A percentile compares a stretch with the other conserved stretches of the same genome.
phyloP scores from a whole-genome alignment of 2,329 filamentous ascomycete genomes.

The Penicillium psychrosexuale region DNA sequence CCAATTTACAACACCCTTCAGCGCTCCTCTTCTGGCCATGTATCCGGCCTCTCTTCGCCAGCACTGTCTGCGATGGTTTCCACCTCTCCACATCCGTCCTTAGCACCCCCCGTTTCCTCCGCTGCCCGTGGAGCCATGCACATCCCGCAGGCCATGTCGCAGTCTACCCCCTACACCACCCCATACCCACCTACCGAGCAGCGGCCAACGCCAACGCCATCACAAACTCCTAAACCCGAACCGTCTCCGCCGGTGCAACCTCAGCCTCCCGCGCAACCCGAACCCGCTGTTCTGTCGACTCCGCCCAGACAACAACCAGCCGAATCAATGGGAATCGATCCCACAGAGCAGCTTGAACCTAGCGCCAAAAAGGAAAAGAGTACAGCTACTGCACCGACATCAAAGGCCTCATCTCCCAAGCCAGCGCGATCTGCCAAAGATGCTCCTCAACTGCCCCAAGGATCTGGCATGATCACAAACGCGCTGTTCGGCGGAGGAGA shows the following conservation, averaged over 20 bases:
- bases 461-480: constrained; percentile 62
- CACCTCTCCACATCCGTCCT: constrained; percentile 22
- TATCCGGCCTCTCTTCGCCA: constrained; percentile 27
- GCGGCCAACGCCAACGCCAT: constrained; percentile 23
- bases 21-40: constrained; percentile 30
- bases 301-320: constrained; percentile 12
- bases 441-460: constrained; percentile 55
- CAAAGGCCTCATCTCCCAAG: constrained; percentile 56
- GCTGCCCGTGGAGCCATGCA: constrained; percentile 22
- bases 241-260: constrained; percentile 19
- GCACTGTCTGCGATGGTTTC: constrained; percentile 24
- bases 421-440: constrained; percentile 54
- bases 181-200: constrained; percentile 25
- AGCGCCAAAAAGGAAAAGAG: constrained; percentile 45
- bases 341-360: constrained; percentile 25
- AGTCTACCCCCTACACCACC: constrained; percentile 15
- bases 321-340: constrained; percentile 36
- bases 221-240: constrained; percentile 23
- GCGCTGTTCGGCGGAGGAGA: constrained; percentile 56
- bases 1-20: constrained; percentile 27
- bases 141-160: constrained; percentile 15
- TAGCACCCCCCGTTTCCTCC: constrained; percentile 24
- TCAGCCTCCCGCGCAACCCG: constrained; percentile 15
- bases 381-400: constrained; percentile 45
- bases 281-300: constrained; percentile 16